Conservation (phyloP, 495 filamentous ascomycete species). For the Trichocladium antarcticum region DNA sequence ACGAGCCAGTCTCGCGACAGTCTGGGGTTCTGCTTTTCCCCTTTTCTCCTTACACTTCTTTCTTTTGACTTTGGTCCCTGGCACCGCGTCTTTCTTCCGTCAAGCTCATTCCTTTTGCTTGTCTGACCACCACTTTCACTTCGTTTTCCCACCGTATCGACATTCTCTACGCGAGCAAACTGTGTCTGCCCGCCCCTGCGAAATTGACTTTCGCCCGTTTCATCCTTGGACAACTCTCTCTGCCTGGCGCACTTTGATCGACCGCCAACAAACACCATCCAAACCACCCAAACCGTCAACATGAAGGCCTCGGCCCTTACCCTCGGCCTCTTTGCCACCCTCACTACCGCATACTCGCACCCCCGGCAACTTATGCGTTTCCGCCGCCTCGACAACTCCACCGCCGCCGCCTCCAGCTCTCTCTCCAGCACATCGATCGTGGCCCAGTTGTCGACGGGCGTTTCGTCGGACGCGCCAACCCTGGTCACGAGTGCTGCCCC, state of each 20-base stretch:
- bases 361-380: slow-evolving; percentile 31
- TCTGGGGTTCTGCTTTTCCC: slow-evolving; percentile 3
- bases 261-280: slow-evolving; percentile 6
- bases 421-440: background rate
- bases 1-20: slow-evolving; percentile 5
- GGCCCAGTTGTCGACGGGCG: slow-evolving; percentile 6
- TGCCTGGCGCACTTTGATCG: slow-evolving; percentile 17
- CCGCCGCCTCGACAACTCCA: slow-evolving; percentile 14
- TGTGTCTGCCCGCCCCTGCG: slow-evolving; percentile 33
- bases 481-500: slow-evolving; percentile 14
- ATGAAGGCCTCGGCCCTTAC: slow-evolving; percentile 39
- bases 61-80: slow-evolving; percentile 13
- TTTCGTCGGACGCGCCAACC: slow-evolving; percentile 6
- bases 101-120: slow-evolving; percentile 30
- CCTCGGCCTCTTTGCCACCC: slow-evolving; percentile 36
- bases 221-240: slow-evolving; percentile 13
- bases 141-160: slow-evolving; percentile 22
- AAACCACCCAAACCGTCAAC: slow-evolving; percentile 18
- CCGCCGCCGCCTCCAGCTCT: background rate
- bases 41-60: slow-evolving; percentile 15
- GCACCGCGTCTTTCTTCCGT: slow-evolving; percentile 13
- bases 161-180: slow-evolving; percentile 30
- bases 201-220: slow-evolving; percentile 41
- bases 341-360: slow-evolving; percentile 33
- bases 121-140: slow-evolving; percentile 26